These are phyloP conservation scores for Phytophthora citrophthora DNA, from an alignment of 352 stramenopile genomes.

Conservation along the genomic window DNA sequence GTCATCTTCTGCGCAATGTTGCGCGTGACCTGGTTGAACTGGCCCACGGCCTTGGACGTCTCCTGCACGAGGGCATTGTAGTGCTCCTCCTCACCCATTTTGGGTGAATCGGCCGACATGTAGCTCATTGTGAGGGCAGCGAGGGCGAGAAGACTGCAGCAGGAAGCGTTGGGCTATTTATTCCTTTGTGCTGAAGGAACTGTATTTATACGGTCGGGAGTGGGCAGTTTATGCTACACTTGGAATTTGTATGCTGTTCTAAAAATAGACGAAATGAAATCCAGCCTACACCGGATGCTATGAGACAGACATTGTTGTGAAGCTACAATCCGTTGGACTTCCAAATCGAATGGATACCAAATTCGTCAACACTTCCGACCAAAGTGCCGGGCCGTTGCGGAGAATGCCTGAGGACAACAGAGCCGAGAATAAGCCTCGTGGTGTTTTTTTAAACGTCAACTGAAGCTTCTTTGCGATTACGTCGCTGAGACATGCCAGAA, in stretches of 20 bases:
- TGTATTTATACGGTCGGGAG: slow-evolving; percentile 10
- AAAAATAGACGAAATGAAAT: slow-evolving; percentile 9
- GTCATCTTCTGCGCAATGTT: slow-evolving; percentile 70
- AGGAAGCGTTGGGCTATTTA: slow-evolving; percentile 15
- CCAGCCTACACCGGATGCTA: slow-evolving; percentile 16
- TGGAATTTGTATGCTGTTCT: slow-evolving; percentile 5
- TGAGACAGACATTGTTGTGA: slow-evolving; percentile 17
- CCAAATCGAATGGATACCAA: not conserved
- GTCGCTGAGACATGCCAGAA: slow-evolving; percentile 13
- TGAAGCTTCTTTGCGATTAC: slow-evolving; percentile 13
- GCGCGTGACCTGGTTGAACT: slow-evolving; percentile 67
- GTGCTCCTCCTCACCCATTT: slow-evolving; percentile 51
- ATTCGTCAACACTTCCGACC: too few species aligned
- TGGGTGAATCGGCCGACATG: slow-evolving; percentile 57
- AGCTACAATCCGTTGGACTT: slow-evolving; percentile 7
- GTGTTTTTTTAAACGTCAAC: too few species aligned
- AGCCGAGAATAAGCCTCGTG: too few species aligned
- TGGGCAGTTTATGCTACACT: slow-evolving; percentile 11
- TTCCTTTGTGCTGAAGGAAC: slow-evolving; percentile 12
- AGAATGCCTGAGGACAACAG: too few species aligned
- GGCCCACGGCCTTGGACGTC: slow-evolving; percentile 62
- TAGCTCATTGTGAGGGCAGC: slow-evolving; percentile 40
- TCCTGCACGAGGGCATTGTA: slow-evolving; percentile 62
- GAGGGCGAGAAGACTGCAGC: not conserved
- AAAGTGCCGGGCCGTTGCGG: not conserved